These are phyloP conservation scores for Globisporangium cystogenes DNA, from an alignment of 352 stramenopile species.

Conservation along the genomic window DNA sequence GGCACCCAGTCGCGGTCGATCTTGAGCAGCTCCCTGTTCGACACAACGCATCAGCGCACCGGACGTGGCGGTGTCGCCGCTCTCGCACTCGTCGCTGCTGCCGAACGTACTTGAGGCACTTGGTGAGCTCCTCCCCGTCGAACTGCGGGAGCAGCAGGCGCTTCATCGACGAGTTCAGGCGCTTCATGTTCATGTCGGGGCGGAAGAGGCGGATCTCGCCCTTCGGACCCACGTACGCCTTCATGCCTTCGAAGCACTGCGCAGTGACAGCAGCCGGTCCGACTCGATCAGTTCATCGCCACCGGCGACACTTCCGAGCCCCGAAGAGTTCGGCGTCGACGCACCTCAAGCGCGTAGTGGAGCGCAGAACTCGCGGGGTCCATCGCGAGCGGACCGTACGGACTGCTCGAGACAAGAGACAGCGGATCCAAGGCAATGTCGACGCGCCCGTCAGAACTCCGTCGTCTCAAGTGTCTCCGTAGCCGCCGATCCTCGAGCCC, in stretches of 20 bases:
- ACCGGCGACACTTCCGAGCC: not conserved
- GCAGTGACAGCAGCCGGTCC: not conserved
- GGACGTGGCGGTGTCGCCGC: too few relatives aligned
- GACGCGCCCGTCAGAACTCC: not conserved
- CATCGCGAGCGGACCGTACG: conserved; percentile 89
- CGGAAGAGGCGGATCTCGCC: conserved; percentile 93
- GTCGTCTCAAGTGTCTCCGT: not conserved
- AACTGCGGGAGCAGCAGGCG: conserved; percentile 89
- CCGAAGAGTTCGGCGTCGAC: too few relatives aligned
- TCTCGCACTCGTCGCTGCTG: too few relatives aligned
- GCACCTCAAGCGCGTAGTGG: conserved; percentile 91
- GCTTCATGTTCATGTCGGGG: conserved; percentile 96
- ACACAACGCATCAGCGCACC: not conserved
- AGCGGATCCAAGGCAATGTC: not conserved
- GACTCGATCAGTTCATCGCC: not conserved
- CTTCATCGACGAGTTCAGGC: conserved; percentile 92
- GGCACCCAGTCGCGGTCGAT: conserved; percentile 93
- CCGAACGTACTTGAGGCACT: conserved; percentile 82
- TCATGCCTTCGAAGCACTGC: conserved; percentile 95
- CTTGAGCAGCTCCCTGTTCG: conserved; percentile 51
- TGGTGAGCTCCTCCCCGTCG: conserved; percentile 86
- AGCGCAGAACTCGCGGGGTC: conserved; percentile 90
- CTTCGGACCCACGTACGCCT: conserved; percentile 87
- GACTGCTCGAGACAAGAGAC: conserved; percentile 18
- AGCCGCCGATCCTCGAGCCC: not conserved